Evolutionary conservation across 2,329 filamentous ascomycete species (phyloP).

Genomic region (Helotiales sp.): DNA sequence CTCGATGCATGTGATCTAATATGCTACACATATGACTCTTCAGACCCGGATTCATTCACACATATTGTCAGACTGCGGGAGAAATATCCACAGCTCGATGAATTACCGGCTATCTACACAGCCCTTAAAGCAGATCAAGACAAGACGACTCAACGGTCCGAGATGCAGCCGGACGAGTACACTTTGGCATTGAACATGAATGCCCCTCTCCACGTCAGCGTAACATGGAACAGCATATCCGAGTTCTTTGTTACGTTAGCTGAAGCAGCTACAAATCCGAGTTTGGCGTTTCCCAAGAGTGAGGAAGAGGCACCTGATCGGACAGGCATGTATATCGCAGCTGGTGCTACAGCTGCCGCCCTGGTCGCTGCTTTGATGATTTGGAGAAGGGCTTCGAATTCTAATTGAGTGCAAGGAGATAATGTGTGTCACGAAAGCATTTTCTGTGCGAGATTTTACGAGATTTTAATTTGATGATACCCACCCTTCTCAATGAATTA

Average conservation of each 20-base stretch:
- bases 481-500: slow-evolving; percentile 15
- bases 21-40: slow-evolving; percentile 95
- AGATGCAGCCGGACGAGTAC: slow-evolving; percentile 90
- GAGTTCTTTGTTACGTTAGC: slow-evolving; percentile 92
- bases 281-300: slow-evolving; percentile 82
- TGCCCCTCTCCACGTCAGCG: slow-evolving; percentile 89
- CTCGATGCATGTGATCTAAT: slow-evolving; percentile 91
- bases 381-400: slow-evolving; percentile 47
- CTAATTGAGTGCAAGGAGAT: slow-evolving; percentile 20
- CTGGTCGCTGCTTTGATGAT: slow-evolving; percentile 65
- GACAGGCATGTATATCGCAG: slow-evolving; percentile 80
- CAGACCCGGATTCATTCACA: slow-evolving; percentile 91
- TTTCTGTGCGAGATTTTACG: slow-evolving; percentile 3
- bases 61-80: slow-evolving; percentile 82
- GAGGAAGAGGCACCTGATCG: slow-evolving; percentile 84
- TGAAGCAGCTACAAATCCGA: slow-evolving; percentile 88
- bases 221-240: slow-evolving; percentile 89
- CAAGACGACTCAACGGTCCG: slow-evolving; percentile 92
- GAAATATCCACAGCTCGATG: slow-evolving; percentile 79
- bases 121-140: slow-evolving; percentile 94
- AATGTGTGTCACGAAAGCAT: background rate
- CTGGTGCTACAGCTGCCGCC: slow-evolving; percentile 70
- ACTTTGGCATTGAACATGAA: slow-evolving; percentile 84
- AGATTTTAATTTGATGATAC: slow-evolving; percentile 30
- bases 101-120: slow-evolving; percentile 88